A percentile compares a stretch with the other conserved stretches of the same genome.
phyloP scores from a whole-genome alignment of 1,284 basidiomycete species.

The Moesziomyces antarcticus region DNA sequence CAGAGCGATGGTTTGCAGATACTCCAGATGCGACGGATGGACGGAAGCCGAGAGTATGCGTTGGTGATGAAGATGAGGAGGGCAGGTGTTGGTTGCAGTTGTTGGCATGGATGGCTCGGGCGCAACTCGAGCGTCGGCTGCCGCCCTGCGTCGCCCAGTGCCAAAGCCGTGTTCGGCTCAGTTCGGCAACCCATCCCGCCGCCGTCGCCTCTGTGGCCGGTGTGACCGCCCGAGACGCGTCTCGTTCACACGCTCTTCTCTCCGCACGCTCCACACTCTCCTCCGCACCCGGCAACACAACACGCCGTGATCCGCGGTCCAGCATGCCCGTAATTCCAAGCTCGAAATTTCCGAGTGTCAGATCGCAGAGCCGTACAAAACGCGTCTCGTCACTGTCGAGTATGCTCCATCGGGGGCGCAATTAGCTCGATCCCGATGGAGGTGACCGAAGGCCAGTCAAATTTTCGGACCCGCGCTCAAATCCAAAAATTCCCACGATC shows the following conservation, averaged over 20 bases:
- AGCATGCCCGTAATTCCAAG: too few relatives aligned
- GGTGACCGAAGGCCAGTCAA: not conserved
- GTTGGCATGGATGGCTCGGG: slow-evolving; percentile 18
- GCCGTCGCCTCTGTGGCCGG: too few relatives aligned
- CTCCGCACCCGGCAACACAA: not conserved
- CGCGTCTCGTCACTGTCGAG: too few relatives aligned
- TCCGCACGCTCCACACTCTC: not conserved
- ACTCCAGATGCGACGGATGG: too few relatives aligned
- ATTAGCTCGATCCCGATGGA: not conserved
- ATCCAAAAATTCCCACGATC: slow-evolving; percentile 39
- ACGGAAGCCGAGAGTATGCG: too few relatives aligned
- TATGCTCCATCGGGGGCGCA: too few relatives aligned
- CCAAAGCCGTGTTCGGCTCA: slow-evolving; percentile 9
- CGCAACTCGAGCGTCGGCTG: slow-evolving; percentile 14
- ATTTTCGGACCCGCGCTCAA: slow-evolving; percentile 7
- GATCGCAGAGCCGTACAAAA: not conserved
- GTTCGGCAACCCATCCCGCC: slow-evolving; percentile 13
- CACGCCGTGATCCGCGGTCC: too few relatives aligned
- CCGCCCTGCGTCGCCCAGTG: not conserved
- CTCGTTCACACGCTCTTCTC: not conserved
- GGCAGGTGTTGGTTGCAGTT: slow-evolving; percentile 9
- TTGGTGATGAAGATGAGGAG: not conserved
- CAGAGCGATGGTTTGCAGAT: not conserved
- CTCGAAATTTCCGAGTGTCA: too few relatives aligned
- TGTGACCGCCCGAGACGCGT: not conserved